Base-by-base conservation (phyloP, 305 asterid genomes). In the Withania somnifera region DNA sequence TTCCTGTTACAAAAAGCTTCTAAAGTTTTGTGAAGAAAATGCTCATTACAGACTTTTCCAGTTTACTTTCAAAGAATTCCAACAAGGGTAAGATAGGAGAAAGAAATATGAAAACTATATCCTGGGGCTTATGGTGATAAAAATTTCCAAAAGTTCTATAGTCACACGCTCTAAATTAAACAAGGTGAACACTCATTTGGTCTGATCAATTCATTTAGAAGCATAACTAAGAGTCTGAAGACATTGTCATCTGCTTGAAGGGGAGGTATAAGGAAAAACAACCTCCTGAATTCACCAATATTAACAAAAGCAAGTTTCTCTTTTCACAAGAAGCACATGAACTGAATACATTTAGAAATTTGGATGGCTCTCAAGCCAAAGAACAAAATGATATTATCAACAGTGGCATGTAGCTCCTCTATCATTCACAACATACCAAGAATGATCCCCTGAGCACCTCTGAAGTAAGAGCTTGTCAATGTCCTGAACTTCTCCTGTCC, bases 401-500 rank as follows among this genome's bases (percentile, higher is more conserved):
- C 19, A 53, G 5, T 56, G 58, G 20, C 22, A 52, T 52, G 22
- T 52, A 52, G 11, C 24, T 11, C 22, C 58, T 52, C 10, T 17
- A 52, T 36, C 75, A 36, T 17, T 22, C 52, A 20, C 26, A n/a
- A 42, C 68, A 30, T 76, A 83, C 85, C 85, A 57, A 83, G 73
- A 56, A 83, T 54, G 45, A 83, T 83, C 47, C 83, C 85, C 75
- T 83, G 85, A 22, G 85, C 85, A 61, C 83, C 85, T 83, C 85
- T 78, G 79, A 50, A 83, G 56, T 77, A 83, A 24, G 79, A 77
- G 80, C 69, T 83, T 6, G 85, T 78, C 75, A 81, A 68, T 81
- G 84, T 68, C 78, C 80, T 81, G 80, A 68, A 81, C 67, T 61
- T 81, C 38, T 81, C 85, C 63, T 78, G 80, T 40, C 85, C 83